Percentiles rank a stretch among this genome's conserved stretches.
phyloP scores from a whole-genome alignment of 257 asterid species.

The Jasminum sambac region DNA sequence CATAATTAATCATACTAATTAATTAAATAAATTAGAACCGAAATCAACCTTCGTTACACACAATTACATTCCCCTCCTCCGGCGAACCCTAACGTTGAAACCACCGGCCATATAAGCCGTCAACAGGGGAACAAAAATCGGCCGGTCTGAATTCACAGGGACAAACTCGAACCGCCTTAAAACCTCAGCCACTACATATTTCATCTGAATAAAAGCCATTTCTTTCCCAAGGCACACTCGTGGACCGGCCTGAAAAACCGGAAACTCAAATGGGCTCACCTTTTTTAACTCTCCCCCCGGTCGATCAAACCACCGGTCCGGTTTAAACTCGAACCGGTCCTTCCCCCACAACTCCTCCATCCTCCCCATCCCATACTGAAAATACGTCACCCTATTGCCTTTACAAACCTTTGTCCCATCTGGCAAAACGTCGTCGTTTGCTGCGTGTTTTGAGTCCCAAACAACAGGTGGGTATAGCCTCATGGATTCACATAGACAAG shows the following conservation, averaged over 20 bases:
- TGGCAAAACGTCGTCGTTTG: constrained; percentile 57
- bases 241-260: constrained; percentile 88
- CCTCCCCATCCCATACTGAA: constrained; percentile 90
- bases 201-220: constrained; percentile 84
- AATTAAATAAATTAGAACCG: too few species aligned
- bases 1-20: too few species aligned
- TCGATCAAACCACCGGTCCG: constrained; percentile 63
- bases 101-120: constrained; percentile 73
- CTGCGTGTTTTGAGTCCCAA: constrained; percentile 86
- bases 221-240: constrained; percentile 83
- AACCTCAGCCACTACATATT: constrained; percentile 57
- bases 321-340: constrained; percentile 58
- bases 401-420: constrained; percentile 59
- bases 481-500: constrained; percentile 73
- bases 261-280: constrained; percentile 59
- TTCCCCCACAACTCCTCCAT: constrained; percentile 76
- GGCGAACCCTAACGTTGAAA: constrained; percentile 46
- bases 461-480: constrained; percentile 95
- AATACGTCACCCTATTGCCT: constrained; percentile 77
- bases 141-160: constrained; percentile 36
- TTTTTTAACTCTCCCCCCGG: constrained; percentile 22
- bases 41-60: background rate
- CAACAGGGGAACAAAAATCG: constrained; percentile 53
- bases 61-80: constrained; percentile 9
- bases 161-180: constrained; percentile 46